These are phyloP conservation scores for Hemileccinum impolitum DNA, from an alignment of 768 basidiomycete genomes.

Conservation along the genomic window DNA sequence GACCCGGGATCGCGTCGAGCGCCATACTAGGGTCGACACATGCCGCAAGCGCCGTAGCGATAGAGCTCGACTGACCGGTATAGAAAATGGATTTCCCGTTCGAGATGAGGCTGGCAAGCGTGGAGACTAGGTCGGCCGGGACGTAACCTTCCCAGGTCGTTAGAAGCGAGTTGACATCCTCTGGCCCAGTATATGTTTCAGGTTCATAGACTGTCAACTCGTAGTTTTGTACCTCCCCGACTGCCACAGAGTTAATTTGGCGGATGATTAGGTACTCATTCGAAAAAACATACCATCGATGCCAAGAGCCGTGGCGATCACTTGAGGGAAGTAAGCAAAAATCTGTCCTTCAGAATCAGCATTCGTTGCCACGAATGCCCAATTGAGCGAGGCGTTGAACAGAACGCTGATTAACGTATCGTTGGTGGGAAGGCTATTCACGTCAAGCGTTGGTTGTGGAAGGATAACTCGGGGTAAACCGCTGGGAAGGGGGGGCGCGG, in stretches of 20 bases:
- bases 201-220: slow-evolving; percentile 74
- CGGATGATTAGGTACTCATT: neutral
- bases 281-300: slow-evolving; percentile 36
- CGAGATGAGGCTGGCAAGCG: slow-evolving; percentile 64
- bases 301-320: slow-evolving; percentile 45
- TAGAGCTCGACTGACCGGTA: slow-evolving; percentile 39
- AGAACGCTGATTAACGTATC: slow-evolving; percentile 60
- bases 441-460: slow-evolving; percentile 33
- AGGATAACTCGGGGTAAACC: slow-evolving; percentile 60
- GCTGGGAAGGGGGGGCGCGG: slow-evolving; percentile 45
- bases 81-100: slow-evolving; percentile 63
- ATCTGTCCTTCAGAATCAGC: slow-evolving; percentile 67
- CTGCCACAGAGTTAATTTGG: slow-evolving; percentile 36
- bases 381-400: slow-evolving; percentile 58
- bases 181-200: slow-evolving; percentile 43
- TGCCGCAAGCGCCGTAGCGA: slow-evolving; percentile 55
- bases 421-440: slow-evolving; percentile 31
- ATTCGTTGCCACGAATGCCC: slow-evolving; percentile 64
- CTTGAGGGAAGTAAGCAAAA: slow-evolving; percentile 62
- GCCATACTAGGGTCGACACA: slow-evolving; percentile 71
- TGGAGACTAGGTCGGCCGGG: slow-evolving; percentile 48
- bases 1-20: slow-evolving; percentile 45
- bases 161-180: slow-evolving; percentile 48
- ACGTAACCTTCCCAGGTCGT: slow-evolving; percentile 77
- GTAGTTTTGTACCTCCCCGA: slow-evolving; percentile 40